A percentile compares a stretch with the other conserved stretches of the same genome.
phyloP scores from a whole-genome alignment of 140 eudicot genomes.

The Oenanthe javanica region DNA sequence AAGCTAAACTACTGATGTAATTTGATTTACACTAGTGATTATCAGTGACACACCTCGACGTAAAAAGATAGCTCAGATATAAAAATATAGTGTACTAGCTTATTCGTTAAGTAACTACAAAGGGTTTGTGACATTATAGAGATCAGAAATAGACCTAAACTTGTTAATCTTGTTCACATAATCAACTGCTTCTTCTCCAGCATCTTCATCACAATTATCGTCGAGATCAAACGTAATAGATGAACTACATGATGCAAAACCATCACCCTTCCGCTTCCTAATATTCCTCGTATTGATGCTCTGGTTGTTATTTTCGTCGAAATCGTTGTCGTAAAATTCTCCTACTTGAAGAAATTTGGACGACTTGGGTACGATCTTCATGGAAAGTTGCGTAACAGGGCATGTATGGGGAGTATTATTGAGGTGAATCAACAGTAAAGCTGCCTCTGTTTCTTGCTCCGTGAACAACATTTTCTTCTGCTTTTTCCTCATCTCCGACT shows the following conservation, averaged over 20 bases:
- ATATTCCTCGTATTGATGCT: background rate
- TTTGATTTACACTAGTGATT: background rate
- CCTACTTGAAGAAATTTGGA: background rate
- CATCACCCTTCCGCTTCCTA: background rate
- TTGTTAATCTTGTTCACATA: background rate
- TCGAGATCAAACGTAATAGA: background rate
- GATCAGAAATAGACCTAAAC: background rate
- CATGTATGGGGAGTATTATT: background rate
- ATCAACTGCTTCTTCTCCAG: background rate
- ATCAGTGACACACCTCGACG: background rate
- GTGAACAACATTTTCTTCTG: background rate
- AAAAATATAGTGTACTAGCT: background rate
- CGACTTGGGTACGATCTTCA: background rate
- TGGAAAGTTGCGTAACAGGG: background rate
- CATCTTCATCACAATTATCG: background rate
- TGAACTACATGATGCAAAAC: background rate
- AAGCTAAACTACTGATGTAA: no score
- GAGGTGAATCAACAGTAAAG: constrained; percentile 3
- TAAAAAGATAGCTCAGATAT: background rate
- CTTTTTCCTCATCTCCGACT: background rate
- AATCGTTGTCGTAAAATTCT: background rate
- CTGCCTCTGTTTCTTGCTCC: background rate
- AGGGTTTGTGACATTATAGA: background rate
- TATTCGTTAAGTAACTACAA: background rate
- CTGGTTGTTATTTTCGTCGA: no score